Evolutionary conservation across 495 filamentous ascomycete species (phyloP), one percentile per base, ranked within the genome.

Genomic region (Chaetomidium leptoderma): DNA sequence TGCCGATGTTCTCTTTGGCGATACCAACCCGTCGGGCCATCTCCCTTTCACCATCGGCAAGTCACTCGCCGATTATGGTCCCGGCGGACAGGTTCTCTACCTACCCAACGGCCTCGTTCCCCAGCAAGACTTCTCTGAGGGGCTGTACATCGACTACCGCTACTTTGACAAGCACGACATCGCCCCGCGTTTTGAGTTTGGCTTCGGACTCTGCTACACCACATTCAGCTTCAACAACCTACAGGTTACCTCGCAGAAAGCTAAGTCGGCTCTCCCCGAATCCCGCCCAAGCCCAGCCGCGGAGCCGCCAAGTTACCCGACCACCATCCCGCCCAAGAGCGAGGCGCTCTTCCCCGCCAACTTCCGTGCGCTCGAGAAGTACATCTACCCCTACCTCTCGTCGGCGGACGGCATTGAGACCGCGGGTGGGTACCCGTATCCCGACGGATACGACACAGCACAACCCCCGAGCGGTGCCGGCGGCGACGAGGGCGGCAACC

Each of bases 1-100:
- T 8, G 79, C 81, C 1, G 91, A 96, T 66, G 80, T 98, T 16
- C 75, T 97, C 4, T 90, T 96, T 39, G 93, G 92, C 14, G 84
- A 86, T 11, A 78, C 86, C 21, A 93, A 95, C 64, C 91, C 91
- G 3, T 92, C 87, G 32, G 92, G 92, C 26, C 86, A 87, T 17
- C 74, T 97, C 3, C 92, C 92, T 0, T 98, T 92, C 69, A 98
- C 93, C 0, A 86, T 97, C 53, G 92, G 87, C 35, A 93, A 89
- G 64, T 81, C 75, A 0, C 74, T 91, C 0, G 77, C 84, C 36
- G 91, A 97, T 69, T 97, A 96, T 59, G 93, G 93, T 0, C 83
- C 86, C 6, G 85, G 82, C 6, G 89, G 81, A 1, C 81, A 89
- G 58, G 76, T 98, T 21, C 72, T 95, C 58, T 91, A 88, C 66